Evolutionary conservation across 2,329 filamentous ascomycete species (phyloP).

Genomic region (Pezicula rhizophila): DNA sequence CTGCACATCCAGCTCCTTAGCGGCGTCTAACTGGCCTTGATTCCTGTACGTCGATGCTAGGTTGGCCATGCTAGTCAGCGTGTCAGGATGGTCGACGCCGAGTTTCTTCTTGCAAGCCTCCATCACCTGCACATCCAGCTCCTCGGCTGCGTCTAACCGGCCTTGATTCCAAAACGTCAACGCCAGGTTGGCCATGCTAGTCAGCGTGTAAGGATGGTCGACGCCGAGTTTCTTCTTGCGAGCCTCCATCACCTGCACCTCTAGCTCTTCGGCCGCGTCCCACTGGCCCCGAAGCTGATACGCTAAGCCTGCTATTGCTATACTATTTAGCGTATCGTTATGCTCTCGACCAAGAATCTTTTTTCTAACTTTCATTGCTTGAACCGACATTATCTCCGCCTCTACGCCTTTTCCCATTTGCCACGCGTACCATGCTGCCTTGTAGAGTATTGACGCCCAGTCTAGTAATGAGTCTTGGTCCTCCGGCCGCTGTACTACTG

Average conservation of each 20-base stretch:
- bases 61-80: conserved; percentile 1
- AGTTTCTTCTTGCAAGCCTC: conserved; percentile 9
- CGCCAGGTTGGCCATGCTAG: conserved; percentile 6
- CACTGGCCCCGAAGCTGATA: conserved; percentile 1
- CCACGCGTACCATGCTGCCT: conserved; percentile 15
- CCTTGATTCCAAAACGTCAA: conserved; percentile 5
- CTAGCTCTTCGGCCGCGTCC: conserved; percentile 3
- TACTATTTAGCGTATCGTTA: conserved; percentile 1
- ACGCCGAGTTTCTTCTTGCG: conserved; percentile 3
- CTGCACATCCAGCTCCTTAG: conserved; percentile 1
- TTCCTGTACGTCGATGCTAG: conserved; percentile 3
- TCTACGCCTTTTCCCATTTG: conserved; percentile 10
- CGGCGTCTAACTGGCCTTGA: conserved; percentile 2
- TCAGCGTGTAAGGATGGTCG: conserved; percentile 5
- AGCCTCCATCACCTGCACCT: too few species aligned
- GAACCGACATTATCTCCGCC: conserved; percentile 1
- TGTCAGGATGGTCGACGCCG: conserved; percentile 6
- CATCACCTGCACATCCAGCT: conserved; percentile 5
- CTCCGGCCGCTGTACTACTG: conserved; percentile 10
- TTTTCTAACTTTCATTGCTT: conserved; percentile 10
- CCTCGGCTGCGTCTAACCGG: neutral
- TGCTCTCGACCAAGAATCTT: conserved; percentile 7
- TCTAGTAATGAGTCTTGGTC: conserved; percentile 8
- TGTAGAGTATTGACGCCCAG: conserved; percentile 15
- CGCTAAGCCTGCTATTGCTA: neutral